These are phyloP conservation scores for Fusarium albidum DNA, from an alignment of 2,329 filamentous ascomycete genomes.

Conservation along the genomic window DNA sequence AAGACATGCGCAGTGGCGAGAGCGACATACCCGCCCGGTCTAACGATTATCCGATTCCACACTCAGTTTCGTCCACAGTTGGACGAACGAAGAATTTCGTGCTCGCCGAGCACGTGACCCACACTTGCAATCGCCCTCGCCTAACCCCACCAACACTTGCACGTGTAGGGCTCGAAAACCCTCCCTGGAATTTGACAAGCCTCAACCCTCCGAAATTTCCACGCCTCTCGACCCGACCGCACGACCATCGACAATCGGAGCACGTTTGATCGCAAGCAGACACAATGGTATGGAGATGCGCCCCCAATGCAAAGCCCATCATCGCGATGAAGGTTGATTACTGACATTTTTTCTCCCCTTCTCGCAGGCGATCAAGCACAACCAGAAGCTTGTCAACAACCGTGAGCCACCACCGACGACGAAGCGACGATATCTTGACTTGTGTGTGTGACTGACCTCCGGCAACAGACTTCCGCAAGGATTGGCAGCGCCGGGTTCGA, in stretches of 20 bases:
- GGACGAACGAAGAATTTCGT: too few relatives aligned
- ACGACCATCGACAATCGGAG: conserved; percentile 52
- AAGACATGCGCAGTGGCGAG: too few relatives aligned
- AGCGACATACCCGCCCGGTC: too few relatives aligned
- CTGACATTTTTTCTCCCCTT: conserved; percentile 39
- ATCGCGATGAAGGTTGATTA: conserved; percentile 32
- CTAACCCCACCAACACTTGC: conserved; percentile 45
- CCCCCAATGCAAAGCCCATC: conserved; percentile 33
- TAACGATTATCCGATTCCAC: too few relatives aligned
- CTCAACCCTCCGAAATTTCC: conserved; percentile 49
- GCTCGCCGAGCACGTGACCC: conserved; percentile 32
- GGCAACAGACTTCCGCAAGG: conserved; percentile 93
- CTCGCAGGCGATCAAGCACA: conserved; percentile 95
- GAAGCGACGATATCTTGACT: conserved; percentile 38
- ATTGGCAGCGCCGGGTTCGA: conserved; percentile 99
- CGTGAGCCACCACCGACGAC: conserved; percentile 65
- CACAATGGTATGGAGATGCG: conserved; percentile 58
- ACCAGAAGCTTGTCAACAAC: conserved; percentile 98
- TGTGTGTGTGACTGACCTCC: conserved; percentile 50
- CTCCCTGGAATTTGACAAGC: conserved; percentile 52
- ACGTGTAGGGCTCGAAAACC: conserved; percentile 53
- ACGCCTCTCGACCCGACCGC: conserved; percentile 47
- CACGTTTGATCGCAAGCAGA: conserved; percentile 61
- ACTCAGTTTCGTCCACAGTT: too few relatives aligned
- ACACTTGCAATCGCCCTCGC: conserved; percentile 32